phyloP scores from a whole-genome alignment of 345 rosid genomes.

The Rhodamnia rubescens region DNA sequence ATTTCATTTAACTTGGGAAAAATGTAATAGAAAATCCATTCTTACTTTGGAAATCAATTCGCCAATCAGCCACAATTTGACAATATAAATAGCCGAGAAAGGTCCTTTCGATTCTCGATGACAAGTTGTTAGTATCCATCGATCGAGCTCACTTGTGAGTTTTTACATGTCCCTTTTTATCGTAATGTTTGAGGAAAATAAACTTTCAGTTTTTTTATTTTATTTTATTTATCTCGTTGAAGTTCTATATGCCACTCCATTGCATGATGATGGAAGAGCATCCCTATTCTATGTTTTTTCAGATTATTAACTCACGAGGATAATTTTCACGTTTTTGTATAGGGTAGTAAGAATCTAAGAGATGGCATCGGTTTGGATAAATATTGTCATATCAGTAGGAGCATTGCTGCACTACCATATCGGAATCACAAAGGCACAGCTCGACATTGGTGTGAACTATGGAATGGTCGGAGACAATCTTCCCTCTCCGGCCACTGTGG shows the following conservation, averaged over 20 bases:
- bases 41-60: background rate
- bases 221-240: background rate
- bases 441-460: background rate
- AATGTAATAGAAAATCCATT: background rate
- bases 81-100: background rate
- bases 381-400: background rate
- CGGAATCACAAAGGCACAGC: background rate
- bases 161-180: background rate
- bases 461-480: conserved; percentile 1
- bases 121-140: background rate
- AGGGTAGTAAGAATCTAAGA: background rate
- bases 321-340: background rate
- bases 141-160: background rate
- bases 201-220: background rate
- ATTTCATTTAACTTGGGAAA: no score
- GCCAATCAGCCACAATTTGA: background rate
- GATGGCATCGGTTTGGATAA: background rate
- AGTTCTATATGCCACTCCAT: background rate
- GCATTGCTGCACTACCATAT: background rate
- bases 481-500: background rate
- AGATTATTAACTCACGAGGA: background rate
- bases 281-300: background rate
- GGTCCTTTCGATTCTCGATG: background rate
- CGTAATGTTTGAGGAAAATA: background rate
- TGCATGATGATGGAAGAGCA: no score